phyloP scores from a whole-genome alignment of 169 alveolate species.

The Plasmodium knowlesi region DNA sequence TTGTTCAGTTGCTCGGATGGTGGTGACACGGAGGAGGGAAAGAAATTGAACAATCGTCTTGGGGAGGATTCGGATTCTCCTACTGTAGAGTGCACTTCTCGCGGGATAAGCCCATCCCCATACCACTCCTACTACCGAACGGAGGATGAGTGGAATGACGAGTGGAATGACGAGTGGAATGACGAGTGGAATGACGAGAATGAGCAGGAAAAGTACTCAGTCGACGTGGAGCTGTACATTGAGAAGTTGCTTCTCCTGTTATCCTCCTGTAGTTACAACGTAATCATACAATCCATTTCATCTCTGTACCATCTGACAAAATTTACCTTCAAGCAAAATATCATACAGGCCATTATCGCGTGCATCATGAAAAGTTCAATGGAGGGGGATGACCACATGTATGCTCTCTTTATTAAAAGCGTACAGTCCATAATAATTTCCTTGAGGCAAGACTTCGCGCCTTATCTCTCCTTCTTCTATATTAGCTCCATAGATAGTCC shows the following conservation, averaged over 20 bases:
- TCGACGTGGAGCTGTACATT: conserved; percentile 48
- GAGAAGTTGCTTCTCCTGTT: conserved; percentile 1
- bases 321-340: conserved; percentile 13
- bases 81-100: background rate
- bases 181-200: background rate
- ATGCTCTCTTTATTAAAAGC: conserved; percentile 40
- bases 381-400: conserved; percentile 30
- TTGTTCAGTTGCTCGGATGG: background rate
- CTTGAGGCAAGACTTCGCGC: conserved; percentile 10
- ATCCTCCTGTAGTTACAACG: conserved; percentile 27
- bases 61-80: background rate
- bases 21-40: background rate
- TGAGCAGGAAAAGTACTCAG: background rate
- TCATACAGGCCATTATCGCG: conserved; percentile 15
- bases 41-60: too few relatives aligned
- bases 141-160: background rate
- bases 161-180: background rate
- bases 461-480: conserved; percentile 27
- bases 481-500: conserved; percentile 3
- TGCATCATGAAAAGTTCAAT: conserved; percentile 7
- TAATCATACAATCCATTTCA: background rate
- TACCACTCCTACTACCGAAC: background rate
- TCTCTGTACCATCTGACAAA: conserved; percentile 36
- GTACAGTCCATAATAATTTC: conserved; percentile 6
- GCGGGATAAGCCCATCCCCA: background rate